Conservation (phyloP, 345 rosid species). For the Brassica juncea region DNA sequence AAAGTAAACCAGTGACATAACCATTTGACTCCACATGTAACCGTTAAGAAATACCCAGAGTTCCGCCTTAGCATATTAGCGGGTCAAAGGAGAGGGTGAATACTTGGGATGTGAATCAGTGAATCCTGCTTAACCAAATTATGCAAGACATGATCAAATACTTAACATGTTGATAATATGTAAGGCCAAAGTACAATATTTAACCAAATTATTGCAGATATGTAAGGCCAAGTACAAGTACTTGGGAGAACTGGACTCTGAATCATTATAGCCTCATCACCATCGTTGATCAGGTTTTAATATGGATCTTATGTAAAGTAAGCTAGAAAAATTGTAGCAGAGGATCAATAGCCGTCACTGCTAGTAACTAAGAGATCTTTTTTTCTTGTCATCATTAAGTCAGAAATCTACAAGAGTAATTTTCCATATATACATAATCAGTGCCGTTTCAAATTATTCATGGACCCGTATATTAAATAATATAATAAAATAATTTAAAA, state of each 20-base stretch:
- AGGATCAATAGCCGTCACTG: too few relatives aligned
- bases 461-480: too few relatives aligned
- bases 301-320: too few relatives aligned
- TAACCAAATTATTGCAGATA: too few relatives aligned
- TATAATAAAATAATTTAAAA: too few relatives aligned
- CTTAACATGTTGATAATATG: background rate
- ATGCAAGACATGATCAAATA: constrained; percentile 15
- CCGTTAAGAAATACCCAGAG: constrained; percentile 7
- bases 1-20: constrained; percentile 27
- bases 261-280: background rate
- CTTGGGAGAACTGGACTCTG: background rate
- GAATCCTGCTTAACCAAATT: background rate
- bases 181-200: background rate
- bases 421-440: too few relatives aligned
- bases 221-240: background rate
- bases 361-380: too few relatives aligned
- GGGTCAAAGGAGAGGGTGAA: background rate
- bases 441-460: too few relatives aligned
- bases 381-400: too few relatives aligned
- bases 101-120: background rate
- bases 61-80: background rate
- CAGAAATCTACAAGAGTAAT: too few relatives aligned
- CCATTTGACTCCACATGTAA: constrained; percentile 9
- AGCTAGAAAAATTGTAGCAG: too few relatives aligned
- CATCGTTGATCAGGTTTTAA: too few relatives aligned